These are phyloP conservation scores for Shiraia bambusicola DNA, from an alignment of 2,329 filamentous ascomycete species.

Conservation along the genomic window DNA sequence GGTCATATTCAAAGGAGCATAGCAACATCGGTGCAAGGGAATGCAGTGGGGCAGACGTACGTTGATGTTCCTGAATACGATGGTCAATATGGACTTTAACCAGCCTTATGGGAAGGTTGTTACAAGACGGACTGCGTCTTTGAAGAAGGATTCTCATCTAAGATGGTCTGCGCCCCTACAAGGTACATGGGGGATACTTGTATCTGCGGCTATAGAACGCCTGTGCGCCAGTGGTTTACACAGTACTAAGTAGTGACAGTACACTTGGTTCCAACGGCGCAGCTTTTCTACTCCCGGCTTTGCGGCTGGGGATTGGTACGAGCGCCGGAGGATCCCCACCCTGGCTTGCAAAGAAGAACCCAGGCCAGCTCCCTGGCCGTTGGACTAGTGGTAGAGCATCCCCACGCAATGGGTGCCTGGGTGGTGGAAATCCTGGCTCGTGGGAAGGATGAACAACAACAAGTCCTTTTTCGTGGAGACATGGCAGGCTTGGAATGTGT, in stretches of 20 bases:
- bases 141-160: conserved; percentile 28
- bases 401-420: conserved; percentile 30
- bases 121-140: conserved; percentile 36
- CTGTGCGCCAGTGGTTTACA: conserved; percentile 35
- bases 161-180: conserved; percentile 36
- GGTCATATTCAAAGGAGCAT: conserved; percentile 37
- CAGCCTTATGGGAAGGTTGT: conserved; percentile 33
- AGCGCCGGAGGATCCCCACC: conserved; percentile 42
- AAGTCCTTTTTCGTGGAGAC: conserved; percentile 16
- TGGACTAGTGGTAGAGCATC: conserved; percentile 34
- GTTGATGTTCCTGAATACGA: conserved; percentile 30
- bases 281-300: conserved; percentile 36
- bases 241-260: too few relatives aligned
- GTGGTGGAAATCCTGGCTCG: conserved; percentile 28
- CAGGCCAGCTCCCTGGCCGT: conserved; percentile 41
- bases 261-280: conserved; percentile 30
- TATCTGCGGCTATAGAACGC: conserved; percentile 38
- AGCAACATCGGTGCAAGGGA: conserved; percentile 30
- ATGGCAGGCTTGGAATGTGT: background rate
- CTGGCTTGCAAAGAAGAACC: conserved; percentile 23
- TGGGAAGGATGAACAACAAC: conserved; percentile 19
- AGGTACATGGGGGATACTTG: conserved; percentile 30
- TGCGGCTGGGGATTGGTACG: conserved; percentile 41
- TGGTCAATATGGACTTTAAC: conserved; percentile 27
- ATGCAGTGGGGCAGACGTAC: conserved; percentile 41